Conservation (phyloP, 2,329 filamentous ascomycete genomes). For the Cercospora zeae-maydis region DNA sequence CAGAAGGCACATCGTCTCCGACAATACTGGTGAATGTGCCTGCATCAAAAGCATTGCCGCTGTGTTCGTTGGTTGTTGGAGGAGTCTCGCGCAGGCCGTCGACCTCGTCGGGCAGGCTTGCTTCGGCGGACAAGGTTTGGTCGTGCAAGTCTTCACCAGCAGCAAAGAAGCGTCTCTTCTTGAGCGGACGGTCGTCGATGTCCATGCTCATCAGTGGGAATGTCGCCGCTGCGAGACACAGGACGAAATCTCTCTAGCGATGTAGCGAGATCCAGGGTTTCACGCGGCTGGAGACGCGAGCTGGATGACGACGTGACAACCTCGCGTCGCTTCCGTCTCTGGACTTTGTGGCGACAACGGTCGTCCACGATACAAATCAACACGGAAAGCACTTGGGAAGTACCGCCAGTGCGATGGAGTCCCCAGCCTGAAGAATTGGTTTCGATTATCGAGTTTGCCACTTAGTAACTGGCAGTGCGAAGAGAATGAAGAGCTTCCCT, state of each 20-base stretch:
- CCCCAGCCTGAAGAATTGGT: neutral
- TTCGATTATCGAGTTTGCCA: neutral
- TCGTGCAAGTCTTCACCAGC: conserved; percentile 45
- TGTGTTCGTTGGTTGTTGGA: conserved; percentile 6
- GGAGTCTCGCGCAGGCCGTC: conserved; percentile 32
- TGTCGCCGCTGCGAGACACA: neutral
- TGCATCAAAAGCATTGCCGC: conserved; percentile 49
- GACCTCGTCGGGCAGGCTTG: conserved; percentile 35
- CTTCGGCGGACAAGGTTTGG: conserved; percentile 29
- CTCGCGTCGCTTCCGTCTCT: conserved; percentile 4
- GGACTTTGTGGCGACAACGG: neutral
- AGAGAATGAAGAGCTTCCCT: conserved; percentile 9
- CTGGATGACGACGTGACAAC: conserved; percentile 5
- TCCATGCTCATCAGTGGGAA: conserved; percentile 25
- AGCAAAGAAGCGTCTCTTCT: conserved; percentile 62
- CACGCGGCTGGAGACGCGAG: conserved; percentile 2
- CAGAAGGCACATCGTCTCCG: conserved; percentile 48
- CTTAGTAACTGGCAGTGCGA: neutral
- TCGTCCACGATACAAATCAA: neutral
- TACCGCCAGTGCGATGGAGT: neutral
- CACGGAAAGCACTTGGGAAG: neutral
- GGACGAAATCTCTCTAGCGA: neutral
- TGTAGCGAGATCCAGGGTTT: neutral
- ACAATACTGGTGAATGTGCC: conserved; percentile 56
- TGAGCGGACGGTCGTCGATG: conserved; percentile 53